phyloP scores from a whole-genome alignment of 1,284 basidiomycete genomes.

The Microbotryum saponariae region DNA sequence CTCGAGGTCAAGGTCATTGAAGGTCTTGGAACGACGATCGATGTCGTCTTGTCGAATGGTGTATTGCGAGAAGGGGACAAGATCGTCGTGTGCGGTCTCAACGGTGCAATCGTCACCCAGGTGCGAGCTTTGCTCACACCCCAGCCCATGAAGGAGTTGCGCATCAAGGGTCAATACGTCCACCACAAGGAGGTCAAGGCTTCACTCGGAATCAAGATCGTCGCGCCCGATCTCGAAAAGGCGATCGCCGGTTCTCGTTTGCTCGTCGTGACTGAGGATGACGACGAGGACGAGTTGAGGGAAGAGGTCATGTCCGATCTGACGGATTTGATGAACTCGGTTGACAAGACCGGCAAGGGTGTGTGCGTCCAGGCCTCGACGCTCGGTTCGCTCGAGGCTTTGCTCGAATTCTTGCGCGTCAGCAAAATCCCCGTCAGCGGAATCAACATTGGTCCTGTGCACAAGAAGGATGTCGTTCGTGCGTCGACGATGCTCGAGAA shows the following conservation, averaged over 20 bases:
- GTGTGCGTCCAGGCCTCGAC: conserved; percentile 98
- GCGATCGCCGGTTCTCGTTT: conserved; percentile 97
- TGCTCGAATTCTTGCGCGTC: conserved; percentile 87
- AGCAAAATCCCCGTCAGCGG: conserved; percentile 85
- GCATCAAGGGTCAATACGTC: conserved; percentile 94
- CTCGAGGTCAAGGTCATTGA: conserved; percentile 99
- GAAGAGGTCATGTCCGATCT: conserved; percentile 97
- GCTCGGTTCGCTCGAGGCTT: conserved; percentile 90
- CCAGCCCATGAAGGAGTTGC: conserved; percentile 89
- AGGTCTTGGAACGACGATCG: conserved; percentile 95
- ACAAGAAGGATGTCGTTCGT: conserved; percentile 93
- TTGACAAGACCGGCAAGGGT: conserved; percentile 90
- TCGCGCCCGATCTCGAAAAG: conserved; percentile 92
- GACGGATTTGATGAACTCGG: conserved; percentile 77
- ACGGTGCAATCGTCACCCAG: conserved; percentile 95
- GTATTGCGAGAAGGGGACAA: conserved; percentile 84
- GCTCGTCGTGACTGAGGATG: conserved; percentile 83
- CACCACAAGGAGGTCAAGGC: conserved; percentile 98
- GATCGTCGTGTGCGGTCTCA: conserved; percentile 94
- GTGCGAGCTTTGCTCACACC: conserved; percentile 90
- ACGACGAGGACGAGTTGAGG: conserved; percentile 89
- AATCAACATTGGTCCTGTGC: conserved; percentile 96
- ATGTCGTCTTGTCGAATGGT: conserved; percentile 95
- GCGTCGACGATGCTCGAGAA: conserved; percentile 91
- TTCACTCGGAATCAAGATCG: conserved; percentile 93